Base-by-base conservation (phyloP, 805 yeast species). In the Grigorovia yakushimaensis region DNA sequence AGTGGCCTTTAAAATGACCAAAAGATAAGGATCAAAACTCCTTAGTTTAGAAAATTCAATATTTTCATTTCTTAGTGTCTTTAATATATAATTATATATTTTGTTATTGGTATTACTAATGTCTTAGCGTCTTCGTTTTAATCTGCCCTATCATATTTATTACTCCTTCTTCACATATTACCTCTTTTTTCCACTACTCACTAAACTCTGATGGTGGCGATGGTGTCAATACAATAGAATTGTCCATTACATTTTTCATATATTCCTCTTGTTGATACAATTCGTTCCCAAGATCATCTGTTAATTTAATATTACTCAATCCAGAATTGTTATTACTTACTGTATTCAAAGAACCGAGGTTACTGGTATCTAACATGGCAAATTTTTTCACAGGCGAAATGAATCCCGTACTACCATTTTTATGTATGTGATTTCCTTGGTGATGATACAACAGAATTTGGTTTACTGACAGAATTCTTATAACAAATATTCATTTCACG, bases 401-500 rank as follows among this genome's bases (percentile, higher is more conserved):
- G 6, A 9, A 23, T 6, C 27, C 27, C 4, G 18, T 2, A 13
- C 37, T 9, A n/a, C 21, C 9, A 22, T 22, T 23, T 33, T 41
- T 22, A n/a, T 30, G 43, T 19, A 42, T 42, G 22, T 22, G 48
- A 47, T 43, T 56, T 57, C 42, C 61, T 53, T 21, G 65, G 66
- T 9, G 65, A 62, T 41, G 37, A 33, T 2, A 4, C 17, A 15
- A 33, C 37, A 15, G 37, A 33, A 33, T 57, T 57, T 1, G 44
- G 20, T 24, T 60, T 61, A 21, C 56, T 58, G 1, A 62, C 60
- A 3, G 57, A 54, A 43, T 60, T 61, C 19, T 58, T 58, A 45
- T 54, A 59, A 59, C 97, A 89, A 37, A 88, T 87, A 66, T 80
- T 79, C 54, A 95, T 74, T 42, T 78, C 72, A 53, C 87, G 72